Evolutionary conservation across 192 early-diverging fungal species (phyloP).

Genomic region (Jimgerdemannia lactiflua): DNA sequence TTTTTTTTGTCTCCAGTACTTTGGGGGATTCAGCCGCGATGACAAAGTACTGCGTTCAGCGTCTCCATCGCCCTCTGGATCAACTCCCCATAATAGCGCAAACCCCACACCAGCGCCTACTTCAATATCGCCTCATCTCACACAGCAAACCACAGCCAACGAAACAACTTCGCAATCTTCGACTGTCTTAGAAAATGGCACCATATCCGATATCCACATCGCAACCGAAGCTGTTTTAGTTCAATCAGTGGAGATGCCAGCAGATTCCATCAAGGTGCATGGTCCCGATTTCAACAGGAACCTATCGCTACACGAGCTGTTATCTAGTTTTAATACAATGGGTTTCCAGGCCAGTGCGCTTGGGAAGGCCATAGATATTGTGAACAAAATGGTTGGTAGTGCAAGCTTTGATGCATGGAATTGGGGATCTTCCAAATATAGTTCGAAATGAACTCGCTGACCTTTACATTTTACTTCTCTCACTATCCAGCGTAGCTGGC

Average conservation of each 20-base stretch:
- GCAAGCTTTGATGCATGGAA: neutral
- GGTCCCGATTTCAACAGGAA: conserved; percentile 95
- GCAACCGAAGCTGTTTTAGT: conserved; percentile 65
- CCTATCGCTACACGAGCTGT: conserved; percentile 69
- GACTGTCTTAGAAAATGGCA: neutral
- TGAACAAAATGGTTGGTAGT: conserved; percentile 82
- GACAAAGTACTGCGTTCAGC: neutral
- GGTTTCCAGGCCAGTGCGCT: conserved; percentile 95
- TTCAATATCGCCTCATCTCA: neutral
- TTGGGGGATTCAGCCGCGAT: neutral
- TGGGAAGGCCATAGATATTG: conserved; percentile 83
- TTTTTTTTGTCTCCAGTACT: neutral
- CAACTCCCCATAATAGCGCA: neutral
- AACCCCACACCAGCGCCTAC: neutral
- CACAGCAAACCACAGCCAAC: neutral
- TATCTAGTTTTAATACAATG: conserved; percentile 69
- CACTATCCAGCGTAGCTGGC: conserved; percentile 61
- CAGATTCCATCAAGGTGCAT: conserved; percentile 57
- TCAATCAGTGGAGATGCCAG: conserved; percentile 68
- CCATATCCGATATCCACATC: conserved; percentile 3
- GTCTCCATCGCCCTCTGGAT: neutral
- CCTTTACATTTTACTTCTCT: neutral
- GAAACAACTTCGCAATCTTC: neutral
- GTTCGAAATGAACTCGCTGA: neutral
- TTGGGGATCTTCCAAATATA: neutral